phyloP scores from a whole-genome alignment of 495 filamentous ascomycete species.

The Penicillium odoratum region DNA sequence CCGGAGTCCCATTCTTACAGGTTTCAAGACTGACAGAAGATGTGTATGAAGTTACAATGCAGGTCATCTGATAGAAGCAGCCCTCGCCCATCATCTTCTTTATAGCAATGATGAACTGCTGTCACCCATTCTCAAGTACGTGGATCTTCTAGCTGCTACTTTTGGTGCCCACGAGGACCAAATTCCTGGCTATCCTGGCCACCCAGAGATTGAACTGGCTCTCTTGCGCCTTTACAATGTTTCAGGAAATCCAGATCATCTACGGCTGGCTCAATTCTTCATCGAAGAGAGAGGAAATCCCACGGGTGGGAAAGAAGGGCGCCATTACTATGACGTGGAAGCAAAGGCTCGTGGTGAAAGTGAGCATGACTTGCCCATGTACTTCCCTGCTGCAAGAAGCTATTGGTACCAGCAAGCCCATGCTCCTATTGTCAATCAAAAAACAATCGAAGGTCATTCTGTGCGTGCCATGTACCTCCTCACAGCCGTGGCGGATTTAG shows the following conservation, averaged over 20 bases:
- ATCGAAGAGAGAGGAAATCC: constrained; percentile 57
- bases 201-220: constrained; percentile 60
- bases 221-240: constrained; percentile 53
- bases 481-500: constrained; percentile 39
- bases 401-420: constrained; percentile 54
- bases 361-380: constrained; percentile 41
- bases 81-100: constrained; percentile 51
- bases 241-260: constrained; percentile 45
- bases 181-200: constrained; percentile 59
- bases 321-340: constrained; percentile 55
- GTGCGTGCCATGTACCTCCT: constrained; percentile 61
- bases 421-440: constrained; percentile 51
- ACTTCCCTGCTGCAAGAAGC: constrained; percentile 37
- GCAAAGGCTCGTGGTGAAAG: constrained; percentile 50
- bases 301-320: constrained; percentile 41
- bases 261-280: constrained; percentile 55
- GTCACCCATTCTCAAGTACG: constrained; percentile 53
- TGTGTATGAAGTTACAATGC: constrained; percentile 49
- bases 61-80: constrained; percentile 61
- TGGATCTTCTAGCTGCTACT: constrained; percentile 48
- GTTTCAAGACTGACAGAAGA: neutral
- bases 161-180: constrained; percentile 52
- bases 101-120: constrained; percentile 53
- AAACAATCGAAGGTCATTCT: constrained; percentile 57
- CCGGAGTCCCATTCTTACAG: neutral